phyloP scores from a whole-genome alignment of 2,329 filamentous ascomycete genomes.

The Phyllosticta ampelicida region DNA sequence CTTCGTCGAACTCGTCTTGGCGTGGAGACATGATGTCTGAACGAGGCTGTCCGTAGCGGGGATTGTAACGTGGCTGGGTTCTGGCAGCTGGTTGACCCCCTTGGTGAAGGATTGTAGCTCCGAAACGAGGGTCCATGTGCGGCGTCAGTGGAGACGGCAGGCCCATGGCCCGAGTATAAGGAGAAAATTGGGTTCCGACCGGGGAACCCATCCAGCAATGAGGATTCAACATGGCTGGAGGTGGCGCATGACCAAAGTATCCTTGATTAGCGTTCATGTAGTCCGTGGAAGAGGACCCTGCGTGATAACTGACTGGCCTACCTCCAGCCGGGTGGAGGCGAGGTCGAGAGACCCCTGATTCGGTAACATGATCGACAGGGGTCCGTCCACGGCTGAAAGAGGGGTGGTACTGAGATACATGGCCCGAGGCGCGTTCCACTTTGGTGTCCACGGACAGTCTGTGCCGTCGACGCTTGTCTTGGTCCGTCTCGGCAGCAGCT shows the following conservation, averaged over 20 bases:
- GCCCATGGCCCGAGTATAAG: constrained; percentile 12
- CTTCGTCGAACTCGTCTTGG: background rate
- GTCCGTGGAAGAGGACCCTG: constrained; percentile 16
- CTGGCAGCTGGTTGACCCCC: background rate
- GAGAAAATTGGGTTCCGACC: constrained; percentile 12
- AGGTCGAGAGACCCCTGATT: constrained; percentile 16
- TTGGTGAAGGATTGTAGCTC: background rate
- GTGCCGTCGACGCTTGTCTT: background rate
- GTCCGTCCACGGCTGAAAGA: constrained; percentile 15
- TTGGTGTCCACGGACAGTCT: constrained; percentile 17
- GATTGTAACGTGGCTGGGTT: background rate
- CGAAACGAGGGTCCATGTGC: background rate
- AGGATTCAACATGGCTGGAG: constrained; percentile 22
- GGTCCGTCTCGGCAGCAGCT: background rate
- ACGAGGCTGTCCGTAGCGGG: background rate
- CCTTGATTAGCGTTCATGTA: constrained; percentile 17
- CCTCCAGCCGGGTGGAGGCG: constrained; percentile 15
- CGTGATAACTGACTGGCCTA: constrained; percentile 25
- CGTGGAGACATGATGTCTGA: background rate
- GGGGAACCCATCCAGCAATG: constrained; percentile 13
- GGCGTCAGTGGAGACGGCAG: background rate
- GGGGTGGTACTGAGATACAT: constrained; percentile 21
- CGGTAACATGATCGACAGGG: constrained; percentile 18
- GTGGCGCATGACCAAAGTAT: constrained; percentile 20
- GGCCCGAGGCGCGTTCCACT: constrained; percentile 18